phyloP scores from a whole-genome alignment of 2,329 filamentous ascomycete genomes.

The Penicillium sp. region DNA sequence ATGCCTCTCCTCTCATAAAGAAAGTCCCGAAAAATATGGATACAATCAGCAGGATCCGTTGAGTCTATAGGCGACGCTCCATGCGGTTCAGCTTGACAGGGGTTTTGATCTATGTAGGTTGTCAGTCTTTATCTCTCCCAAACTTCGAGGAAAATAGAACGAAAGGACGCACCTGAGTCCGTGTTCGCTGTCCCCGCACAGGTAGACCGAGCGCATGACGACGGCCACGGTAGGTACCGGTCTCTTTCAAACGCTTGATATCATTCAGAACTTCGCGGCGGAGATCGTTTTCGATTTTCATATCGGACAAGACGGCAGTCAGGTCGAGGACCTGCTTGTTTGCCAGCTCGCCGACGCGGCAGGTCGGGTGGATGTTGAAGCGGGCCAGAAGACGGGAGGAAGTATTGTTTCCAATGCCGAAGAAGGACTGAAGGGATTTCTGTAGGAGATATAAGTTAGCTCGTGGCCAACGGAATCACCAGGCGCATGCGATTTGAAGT shows the following conservation, averaged over 20 bases:
- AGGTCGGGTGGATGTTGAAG: constrained; percentile 77
- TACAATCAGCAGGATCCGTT: neutral
- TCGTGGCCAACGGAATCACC: constrained; percentile 3
- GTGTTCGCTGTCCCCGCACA: constrained; percentile 82
- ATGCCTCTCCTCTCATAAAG: constrained; percentile 23
- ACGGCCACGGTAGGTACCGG: constrained; percentile 81
- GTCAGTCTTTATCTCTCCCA: constrained; percentile 16
- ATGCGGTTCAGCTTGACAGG: constrained; percentile 55
- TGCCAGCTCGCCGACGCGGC: constrained; percentile 67
- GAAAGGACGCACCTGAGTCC: constrained; percentile 54
- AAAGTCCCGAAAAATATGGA: constrained; percentile 11
- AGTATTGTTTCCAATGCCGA: constrained; percentile 67
- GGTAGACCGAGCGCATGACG: constrained; percentile 90
- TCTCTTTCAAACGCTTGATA: constrained; percentile 78
- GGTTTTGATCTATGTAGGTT: constrained; percentile 48
- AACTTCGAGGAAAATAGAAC: neutral
- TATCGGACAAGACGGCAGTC: constrained; percentile 75
- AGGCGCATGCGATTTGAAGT: no score
- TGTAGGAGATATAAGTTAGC: constrained; percentile 14
- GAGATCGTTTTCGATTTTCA: constrained; percentile 92
- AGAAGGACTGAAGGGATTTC: constrained; percentile 70
- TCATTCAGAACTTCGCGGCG: constrained; percentile 73
- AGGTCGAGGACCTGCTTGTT: constrained; percentile 73
- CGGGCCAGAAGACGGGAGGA: constrained; percentile 76
- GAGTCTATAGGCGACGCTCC: constrained; percentile 45